Base-by-base conservation (phyloP, 345 rosid genomes). In the Acer saccharum region DNA sequence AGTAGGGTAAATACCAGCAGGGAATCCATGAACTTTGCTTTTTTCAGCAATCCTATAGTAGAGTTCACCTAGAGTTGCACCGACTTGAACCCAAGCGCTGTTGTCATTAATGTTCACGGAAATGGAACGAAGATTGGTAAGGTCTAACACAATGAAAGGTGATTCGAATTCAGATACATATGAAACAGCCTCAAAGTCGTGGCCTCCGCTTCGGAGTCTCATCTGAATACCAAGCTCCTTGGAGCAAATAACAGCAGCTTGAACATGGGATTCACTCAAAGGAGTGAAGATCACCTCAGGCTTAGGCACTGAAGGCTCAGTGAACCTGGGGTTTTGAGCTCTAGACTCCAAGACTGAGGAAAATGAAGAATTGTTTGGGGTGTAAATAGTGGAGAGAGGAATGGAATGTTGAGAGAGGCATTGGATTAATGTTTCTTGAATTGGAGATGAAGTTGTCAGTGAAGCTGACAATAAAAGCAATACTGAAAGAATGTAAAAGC, bases 291-390 rank as follows among this genome's bases (percentile, higher is more conserved):
- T 58, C 64, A 20, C 0, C 13, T n/a, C 84, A 23, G 97, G 97
- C 66, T 88, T 92, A 0, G 94, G 91, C 62, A 66, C 50, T 0
- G 89, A 61, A 18, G 87, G 83, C 16, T 4, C 52, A 43, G 87
- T 58, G 83, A 77, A 88, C 70, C 90, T 78, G 50, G 79, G 84
- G 72, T 89, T 90, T 39, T 89, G 90, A 16, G 89, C 89, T 0
- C 86, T 68, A 0, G 90, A 86, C 62, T 76, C 76, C 10, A 92
- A 85, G 54, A 92, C 78, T 7, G 84, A 3, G 41, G 75, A 52
- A 68, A 88, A 91, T 6, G 90, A 83, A 39, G 85, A 74, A 78
- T 85, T 88, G 16, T 60, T 60, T 60, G 64, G 64, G 64, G 64
- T 60, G 27, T 60, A 21, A 18, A 60, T 20, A 7, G 27, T 77